A percentile compares a stretch with the other conserved stretches of the same genome.
phyloP scores from a whole-genome alignment of 2,329 filamentous ascomycete species.

The Dactylellina sp. region DNA sequence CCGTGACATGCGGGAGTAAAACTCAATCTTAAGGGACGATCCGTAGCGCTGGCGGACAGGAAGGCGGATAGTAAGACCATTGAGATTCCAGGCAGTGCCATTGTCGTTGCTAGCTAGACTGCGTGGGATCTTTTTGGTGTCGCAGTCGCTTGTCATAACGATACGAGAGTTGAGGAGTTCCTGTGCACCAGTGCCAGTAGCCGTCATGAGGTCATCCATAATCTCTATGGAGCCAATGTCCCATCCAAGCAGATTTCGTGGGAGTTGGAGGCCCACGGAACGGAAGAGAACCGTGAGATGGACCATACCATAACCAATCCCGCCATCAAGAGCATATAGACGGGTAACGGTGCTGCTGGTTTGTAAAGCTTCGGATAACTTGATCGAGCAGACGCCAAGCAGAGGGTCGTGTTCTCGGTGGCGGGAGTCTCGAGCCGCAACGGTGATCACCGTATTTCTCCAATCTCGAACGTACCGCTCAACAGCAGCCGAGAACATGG shows the following conservation, averaged over 20 bases:
- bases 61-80: slow-evolving; percentile 72
- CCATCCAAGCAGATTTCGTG: slow-evolving; percentile 89
- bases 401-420: slow-evolving; percentile 95
- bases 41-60: slow-evolving; percentile 92
- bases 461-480: slow-evolving; percentile 94
- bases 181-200: slow-evolving; percentile 71
- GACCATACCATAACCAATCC: slow-evolving; percentile 89
- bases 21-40: slow-evolving; percentile 88
- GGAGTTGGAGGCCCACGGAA: slow-evolving; percentile 84
- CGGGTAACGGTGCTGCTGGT: slow-evolving; percentile 86
- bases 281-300: slow-evolving; percentile 91
- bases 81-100: slow-evolving; percentile 66
- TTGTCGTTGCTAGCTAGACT: slow-evolving; percentile 26
- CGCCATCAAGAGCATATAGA: slow-evolving; percentile 97
- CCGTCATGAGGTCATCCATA: slow-evolving; percentile 75
- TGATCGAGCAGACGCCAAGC: slow-evolving; percentile 88
- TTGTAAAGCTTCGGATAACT: slow-evolving; percentile 86
- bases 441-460: slow-evolving; percentile 85
- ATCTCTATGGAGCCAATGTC: slow-evolving; percentile 96
- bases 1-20: slow-evolving; percentile 71
- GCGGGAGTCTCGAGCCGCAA: slow-evolving; percentile 87
- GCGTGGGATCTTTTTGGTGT: slow-evolving; percentile 30
- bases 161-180: slow-evolving; percentile 56
- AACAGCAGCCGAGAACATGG: slow-evolving; percentile 96
- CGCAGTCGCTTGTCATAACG: slow-evolving; percentile 55